Conservation (phyloP, 805 yeast genomes). For the Wickerhamiella occidentalis region DNA sequence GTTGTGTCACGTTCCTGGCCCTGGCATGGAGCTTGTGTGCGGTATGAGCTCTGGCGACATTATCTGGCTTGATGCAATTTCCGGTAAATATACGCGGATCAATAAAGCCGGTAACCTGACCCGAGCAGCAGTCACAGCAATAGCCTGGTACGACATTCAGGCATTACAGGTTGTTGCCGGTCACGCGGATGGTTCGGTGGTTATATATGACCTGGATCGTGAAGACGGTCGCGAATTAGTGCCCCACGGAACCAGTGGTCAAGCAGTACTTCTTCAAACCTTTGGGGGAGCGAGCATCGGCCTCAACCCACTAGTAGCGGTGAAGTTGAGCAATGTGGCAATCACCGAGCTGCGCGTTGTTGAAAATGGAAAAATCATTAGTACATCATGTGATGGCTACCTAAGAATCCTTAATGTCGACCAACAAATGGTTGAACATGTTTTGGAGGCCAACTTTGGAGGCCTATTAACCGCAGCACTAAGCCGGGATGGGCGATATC, state of each 20-base stretch:
- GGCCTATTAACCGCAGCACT: constrained; percentile 43
- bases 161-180: constrained; percentile 43
- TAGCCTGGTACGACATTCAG: constrained; percentile 37
- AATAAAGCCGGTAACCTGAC: constrained; percentile 39
- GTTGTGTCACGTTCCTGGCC: constrained; percentile 27
- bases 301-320: constrained; percentile 44
- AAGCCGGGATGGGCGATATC: constrained; percentile 42
- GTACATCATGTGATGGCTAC: constrained; percentile 58
- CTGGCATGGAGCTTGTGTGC: constrained; percentile 37
- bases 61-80: constrained; percentile 44
- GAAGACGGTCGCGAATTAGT: constrained; percentile 31
- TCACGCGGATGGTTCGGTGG: constrained; percentile 49
- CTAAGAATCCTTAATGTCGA: constrained; percentile 43
- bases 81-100: constrained; percentile 38
- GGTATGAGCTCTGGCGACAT: constrained; percentile 63
- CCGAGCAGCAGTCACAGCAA: constrained; percentile 34
- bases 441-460: constrained; percentile 53
- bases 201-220: constrained; percentile 38
- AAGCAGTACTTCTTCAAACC: constrained; percentile 11
- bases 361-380: constrained; percentile 31
- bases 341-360: constrained; percentile 32
- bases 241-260: constrained; percentile 17
- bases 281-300: constrained; percentile 13
- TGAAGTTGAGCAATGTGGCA: constrained; percentile 48
- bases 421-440: constrained; percentile 37